phyloP scores from a whole-genome alignment of 2,329 filamentous ascomycete genomes.

The Trichoderma aggressivum region DNA sequence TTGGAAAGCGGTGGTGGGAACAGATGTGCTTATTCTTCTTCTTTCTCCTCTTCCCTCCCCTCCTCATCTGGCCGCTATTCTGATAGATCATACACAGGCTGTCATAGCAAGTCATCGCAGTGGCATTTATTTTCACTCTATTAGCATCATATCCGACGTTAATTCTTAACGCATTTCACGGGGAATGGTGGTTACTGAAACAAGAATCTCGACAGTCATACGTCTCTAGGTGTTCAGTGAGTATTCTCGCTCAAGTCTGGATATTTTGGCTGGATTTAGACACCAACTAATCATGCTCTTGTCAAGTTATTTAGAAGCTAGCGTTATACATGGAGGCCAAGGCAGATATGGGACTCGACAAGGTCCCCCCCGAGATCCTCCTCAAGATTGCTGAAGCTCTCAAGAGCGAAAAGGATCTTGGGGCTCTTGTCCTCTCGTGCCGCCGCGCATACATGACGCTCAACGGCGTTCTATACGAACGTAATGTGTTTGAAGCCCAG shows the following conservation, averaged over 20 bases:
- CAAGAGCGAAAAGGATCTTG: background rate
- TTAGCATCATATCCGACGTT: too few species aligned
- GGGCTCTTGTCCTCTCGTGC: background rate
- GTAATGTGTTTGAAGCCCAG: background rate
- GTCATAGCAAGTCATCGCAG: background rate
- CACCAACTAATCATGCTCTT: background rate
- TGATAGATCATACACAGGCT: background rate
- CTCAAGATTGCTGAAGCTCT: background rate
- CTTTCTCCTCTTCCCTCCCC: background rate
- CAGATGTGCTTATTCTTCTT: background rate
- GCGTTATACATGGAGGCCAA: background rate
- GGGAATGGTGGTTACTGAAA: background rate
- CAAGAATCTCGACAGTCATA: background rate
- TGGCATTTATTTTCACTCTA: background rate
- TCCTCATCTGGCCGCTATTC: background rate
- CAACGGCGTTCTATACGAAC: background rate
- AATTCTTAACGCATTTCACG: too few species aligned
- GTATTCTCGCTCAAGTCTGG: background rate
- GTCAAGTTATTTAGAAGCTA: background rate
- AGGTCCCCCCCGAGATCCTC: background rate
- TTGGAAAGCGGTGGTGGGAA: background rate
- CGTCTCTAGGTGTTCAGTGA: background rate
- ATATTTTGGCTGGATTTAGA: background rate
- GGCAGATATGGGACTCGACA: background rate
- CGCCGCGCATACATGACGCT: background rate